Percentiles rank a stretch among this genome's conserved stretches.
These are phyloP conservation scores for Adansonia grandidieri DNA, from an alignment of 441 rosid genomes.

Conservation along the genomic window DNA sequence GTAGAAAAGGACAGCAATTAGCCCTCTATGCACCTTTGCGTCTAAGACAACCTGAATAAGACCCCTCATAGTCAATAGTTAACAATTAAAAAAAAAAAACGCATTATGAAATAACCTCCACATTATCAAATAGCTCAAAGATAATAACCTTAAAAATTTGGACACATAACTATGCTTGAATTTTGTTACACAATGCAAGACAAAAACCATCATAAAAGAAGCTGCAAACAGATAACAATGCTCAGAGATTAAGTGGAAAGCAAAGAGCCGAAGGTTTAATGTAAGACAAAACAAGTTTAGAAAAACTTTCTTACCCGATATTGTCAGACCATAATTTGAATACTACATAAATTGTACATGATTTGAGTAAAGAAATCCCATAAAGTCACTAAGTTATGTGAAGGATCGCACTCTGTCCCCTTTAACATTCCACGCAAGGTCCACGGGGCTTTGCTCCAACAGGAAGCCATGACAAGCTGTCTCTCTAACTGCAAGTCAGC, in stretches of 20 bases:
- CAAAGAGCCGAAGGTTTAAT: slow-evolving; percentile 21
- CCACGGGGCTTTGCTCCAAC: slow-evolving; percentile 81
- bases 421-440: slow-evolving; percentile 77
- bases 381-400: slow-evolving; percentile 84
- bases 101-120: too few species aligned
- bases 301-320: slow-evolving; percentile 60
- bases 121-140: too few species aligned
- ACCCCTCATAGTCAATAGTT: background rate
- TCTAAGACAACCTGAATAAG: background rate
- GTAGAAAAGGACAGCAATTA: background rate
- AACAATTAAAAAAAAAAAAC: background rate
- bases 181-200: background rate
- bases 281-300: background rate
- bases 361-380: slow-evolving; percentile 71
- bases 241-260: background rate
- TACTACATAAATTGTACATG: slow-evolving; percentile 90
- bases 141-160: background rate
- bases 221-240: background rate
- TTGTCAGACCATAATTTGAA: slow-evolving; percentile 82
- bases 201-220: background rate
- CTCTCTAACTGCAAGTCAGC: slow-evolving; percentile 85
- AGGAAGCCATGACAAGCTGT: slow-evolving; percentile 88
- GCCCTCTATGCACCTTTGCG: background rate
- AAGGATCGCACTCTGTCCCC: slow-evolving; percentile 96
- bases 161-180: background rate